Conservation (phyloP, 805 yeast species). For the Ogataea minuta region DNA sequence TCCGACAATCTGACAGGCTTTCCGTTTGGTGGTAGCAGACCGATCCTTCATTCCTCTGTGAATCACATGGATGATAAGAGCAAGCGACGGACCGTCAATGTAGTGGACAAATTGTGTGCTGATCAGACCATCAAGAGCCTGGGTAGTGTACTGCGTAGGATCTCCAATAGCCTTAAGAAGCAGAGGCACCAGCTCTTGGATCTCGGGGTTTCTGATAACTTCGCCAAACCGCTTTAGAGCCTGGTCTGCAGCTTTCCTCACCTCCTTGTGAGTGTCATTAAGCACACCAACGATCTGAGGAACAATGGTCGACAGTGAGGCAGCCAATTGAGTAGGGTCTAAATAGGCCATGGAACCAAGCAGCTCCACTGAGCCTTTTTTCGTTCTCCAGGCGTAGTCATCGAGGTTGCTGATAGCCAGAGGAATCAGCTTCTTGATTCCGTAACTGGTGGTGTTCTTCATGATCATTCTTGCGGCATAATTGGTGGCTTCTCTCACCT, state of each 20-base stretch:
- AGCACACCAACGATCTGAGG: slow-evolving; percentile 96
- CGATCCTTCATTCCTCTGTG: slow-evolving; percentile 95
- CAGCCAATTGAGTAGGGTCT: slow-evolving; percentile 90
- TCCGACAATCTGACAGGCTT: slow-evolving; percentile 97
- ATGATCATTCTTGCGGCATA: slow-evolving; percentile 84
- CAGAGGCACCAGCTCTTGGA: slow-evolving; percentile 84
- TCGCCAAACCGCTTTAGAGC: slow-evolving; percentile 91
- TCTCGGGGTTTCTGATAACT: slow-evolving; percentile 95
- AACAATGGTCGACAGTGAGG: slow-evolving; percentile 83
- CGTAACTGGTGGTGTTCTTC: slow-evolving; percentile 88
- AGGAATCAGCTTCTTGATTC: slow-evolving; percentile 89
- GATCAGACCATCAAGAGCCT: slow-evolving; percentile 79
- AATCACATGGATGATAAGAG: slow-evolving; percentile 89
- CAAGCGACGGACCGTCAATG: slow-evolving; percentile 96
- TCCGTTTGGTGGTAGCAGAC: slow-evolving; percentile 87
- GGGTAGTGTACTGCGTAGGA: slow-evolving; percentile 87
- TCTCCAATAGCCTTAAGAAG: slow-evolving; percentile 92
- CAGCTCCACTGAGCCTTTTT: slow-evolving; percentile 93
- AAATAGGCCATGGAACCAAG: slow-evolving; percentile 97
- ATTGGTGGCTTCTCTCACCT: slow-evolving; percentile 87
- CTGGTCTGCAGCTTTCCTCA: slow-evolving; percentile 89
- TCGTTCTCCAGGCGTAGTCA: slow-evolving; percentile 92
- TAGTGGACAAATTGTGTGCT: slow-evolving; percentile 94
- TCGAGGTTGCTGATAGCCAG: slow-evolving; percentile 82
- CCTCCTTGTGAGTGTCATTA: slow-evolving; percentile 95